Percentiles rank a stretch among this genome's conserved stretches.
These are phyloP conservation scores for Penium margaritaceum DNA, from an alignment of 139 green algal species.

Conservation along the genomic window DNA sequence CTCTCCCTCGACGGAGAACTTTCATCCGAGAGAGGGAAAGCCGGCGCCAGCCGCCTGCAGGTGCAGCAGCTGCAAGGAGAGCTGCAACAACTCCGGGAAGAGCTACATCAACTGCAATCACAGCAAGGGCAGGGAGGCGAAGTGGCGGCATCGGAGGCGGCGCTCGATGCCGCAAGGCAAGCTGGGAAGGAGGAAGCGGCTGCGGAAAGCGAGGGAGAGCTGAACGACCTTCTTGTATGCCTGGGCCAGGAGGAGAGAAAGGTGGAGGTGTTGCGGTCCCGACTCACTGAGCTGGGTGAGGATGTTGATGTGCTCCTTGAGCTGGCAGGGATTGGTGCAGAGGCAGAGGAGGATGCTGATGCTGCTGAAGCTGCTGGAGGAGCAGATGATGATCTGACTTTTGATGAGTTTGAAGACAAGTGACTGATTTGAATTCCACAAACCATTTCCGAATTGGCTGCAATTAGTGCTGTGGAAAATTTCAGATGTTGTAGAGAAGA, in stretches of 20 bases:
- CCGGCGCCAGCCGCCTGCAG: no score
- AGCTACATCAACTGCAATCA: no score
- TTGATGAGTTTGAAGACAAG: no score
- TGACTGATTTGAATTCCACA: no score
- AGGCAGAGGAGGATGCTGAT: slow-evolving; percentile 15
- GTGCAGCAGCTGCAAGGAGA: slow-evolving; percentile 13
- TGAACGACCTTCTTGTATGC: slow-evolving; percentile 81
- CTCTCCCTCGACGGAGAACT: slow-evolving; percentile 46
- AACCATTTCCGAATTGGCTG: no score
- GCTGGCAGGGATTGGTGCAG: slow-evolving; percentile 49
- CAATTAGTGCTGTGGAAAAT: no score
- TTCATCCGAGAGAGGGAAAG: no score
- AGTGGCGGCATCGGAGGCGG: not conserved
- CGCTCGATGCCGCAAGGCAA: slow-evolving; percentile 19
- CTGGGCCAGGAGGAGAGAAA: slow-evolving; percentile 65
- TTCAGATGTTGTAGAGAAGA: no score
- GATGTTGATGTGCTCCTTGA: slow-evolving; percentile 63
- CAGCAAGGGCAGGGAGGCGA: not conserved
- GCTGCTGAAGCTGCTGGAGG: no score
- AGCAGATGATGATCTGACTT: no score
- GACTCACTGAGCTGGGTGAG: slow-evolving; percentile 55
- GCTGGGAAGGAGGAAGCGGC: slow-evolving; percentile 47
- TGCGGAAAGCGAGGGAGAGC: slow-evolving; percentile 56
- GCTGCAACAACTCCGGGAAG: slow-evolving; percentile 1
- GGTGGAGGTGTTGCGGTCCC: slow-evolving; percentile 43